Evolutionary conservation across 202 grass and related monocot genomes (phyloP).

Genomic region (Brachypodium distachyon): DNA sequence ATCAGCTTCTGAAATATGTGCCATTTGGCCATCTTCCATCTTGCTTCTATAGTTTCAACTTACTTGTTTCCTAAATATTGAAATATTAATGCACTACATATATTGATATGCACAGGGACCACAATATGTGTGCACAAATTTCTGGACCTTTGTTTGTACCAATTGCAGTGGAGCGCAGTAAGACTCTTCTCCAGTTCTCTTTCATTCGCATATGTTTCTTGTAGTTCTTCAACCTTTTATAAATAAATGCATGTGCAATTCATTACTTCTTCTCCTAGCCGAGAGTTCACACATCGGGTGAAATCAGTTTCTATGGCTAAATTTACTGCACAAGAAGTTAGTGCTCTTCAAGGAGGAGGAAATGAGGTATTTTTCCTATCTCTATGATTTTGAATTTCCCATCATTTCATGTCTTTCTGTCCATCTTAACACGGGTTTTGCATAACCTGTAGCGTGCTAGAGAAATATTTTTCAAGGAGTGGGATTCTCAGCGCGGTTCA

Average conservation of each 20-base stretch:
- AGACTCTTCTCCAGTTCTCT: constrained; percentile 37
- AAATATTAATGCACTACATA: constrained; percentile 26
- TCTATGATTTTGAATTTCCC: constrained; percentile 7
- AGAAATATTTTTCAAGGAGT: constrained; percentile 95
- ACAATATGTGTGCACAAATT: constrained; percentile 98
- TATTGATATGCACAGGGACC: constrained; percentile 76
- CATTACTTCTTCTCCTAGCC: constrained; percentile 41
- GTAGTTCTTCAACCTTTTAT: constrained; percentile 10
- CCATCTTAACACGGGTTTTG: constrained; percentile 4
- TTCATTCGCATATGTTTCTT: constrained; percentile 5
- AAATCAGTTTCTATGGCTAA: constrained; percentile 99
- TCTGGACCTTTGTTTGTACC: constrained; percentile 95
- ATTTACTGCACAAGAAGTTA: constrained; percentile 96
- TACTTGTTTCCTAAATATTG: constrained; percentile 7
- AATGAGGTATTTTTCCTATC: constrained; percentile 58
- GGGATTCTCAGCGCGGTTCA: constrained; percentile 75
- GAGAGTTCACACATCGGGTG: constrained; percentile 92
- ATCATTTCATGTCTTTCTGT: neutral
- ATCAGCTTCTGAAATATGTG: neutral
- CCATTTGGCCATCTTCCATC: neutral
- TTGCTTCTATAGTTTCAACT: neutral
- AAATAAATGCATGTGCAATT: neutral
- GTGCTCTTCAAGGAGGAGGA: constrained; percentile 85
- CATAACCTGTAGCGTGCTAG: constrained; percentile 60
- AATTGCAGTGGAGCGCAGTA: constrained; percentile 99